Evolutionary conservation across 495 filamentous ascomycete genomes (phyloP), one percentile per base, ranked within the genome.

Genomic region (Penicillium daleae): DNA sequence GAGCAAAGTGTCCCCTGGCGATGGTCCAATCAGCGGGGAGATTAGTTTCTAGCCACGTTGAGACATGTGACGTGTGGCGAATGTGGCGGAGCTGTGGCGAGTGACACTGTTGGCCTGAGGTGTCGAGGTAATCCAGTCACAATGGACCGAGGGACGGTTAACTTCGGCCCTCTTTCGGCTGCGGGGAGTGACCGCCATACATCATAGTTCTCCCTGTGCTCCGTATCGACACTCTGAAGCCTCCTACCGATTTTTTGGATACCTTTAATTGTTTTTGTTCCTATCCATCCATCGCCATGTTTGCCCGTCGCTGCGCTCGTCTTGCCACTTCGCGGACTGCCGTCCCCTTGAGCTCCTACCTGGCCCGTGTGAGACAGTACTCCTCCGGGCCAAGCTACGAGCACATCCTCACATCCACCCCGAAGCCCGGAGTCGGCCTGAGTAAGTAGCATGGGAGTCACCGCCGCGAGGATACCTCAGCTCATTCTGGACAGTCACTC

Each of bases 371-470:
- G 76, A 64, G 76, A 35, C 77, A 69, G 54, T 92, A 86, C 71
- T 90, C 86, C n/a, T 78, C 85, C 82, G 60, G 62, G 71, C 32
- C 72, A 76, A 80, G 78, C 59, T 98, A 97, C 78, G 89, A 97
- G 71, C 86, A 90, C 74, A 87, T 99, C 67, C 76, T 92, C 32
- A 87, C 92, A 48, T 90, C 91, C 19, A 85, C 80, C 61, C 95
- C 95, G 13, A 91, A 92, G 69, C 89, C 92, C 2, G 92, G 92
- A 22, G 95, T 99, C 37, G 92, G 89, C 6, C 83, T 96, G 77
- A 90, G 95, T 97, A 85, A 57, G 82, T 73, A 24, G 12, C 26
- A 8, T 29, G 2, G 10, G 24, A 27, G 57, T 60, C 53, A 35
- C 1, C 8, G n/a, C 26, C 46, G 44, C 32, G 37, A 52, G 3